Evolutionary conservation across 148 eudicot species (phyloP).

Genomic region (Linanthus parryae): DNA sequence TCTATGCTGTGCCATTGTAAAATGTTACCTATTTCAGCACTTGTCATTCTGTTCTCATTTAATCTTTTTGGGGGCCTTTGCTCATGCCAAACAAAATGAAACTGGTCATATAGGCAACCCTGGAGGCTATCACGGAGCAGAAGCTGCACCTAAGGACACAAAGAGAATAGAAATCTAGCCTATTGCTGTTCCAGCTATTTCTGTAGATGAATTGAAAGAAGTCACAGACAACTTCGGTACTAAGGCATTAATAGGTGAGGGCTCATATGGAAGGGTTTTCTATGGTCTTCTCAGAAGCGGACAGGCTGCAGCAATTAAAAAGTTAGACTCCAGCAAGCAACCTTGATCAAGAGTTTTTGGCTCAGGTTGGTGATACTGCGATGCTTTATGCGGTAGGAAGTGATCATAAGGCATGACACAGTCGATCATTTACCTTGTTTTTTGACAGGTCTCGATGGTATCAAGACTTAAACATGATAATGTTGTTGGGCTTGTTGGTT

Average conservation of each 20-base stretch:
- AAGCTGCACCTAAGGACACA: conserved; percentile 49
- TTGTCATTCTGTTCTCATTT: too few relatives aligned
- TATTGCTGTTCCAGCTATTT: conserved; percentile 51
- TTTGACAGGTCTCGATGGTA: conserved; percentile 60
- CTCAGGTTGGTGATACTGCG: conserved; percentile 35
- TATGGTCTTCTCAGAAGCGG: conserved; percentile 60
- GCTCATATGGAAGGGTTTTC: conserved; percentile 68
- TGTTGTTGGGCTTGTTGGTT: conserved; percentile 69
- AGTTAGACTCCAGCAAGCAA: conserved; percentile 72
- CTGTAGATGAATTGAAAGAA: conserved; percentile 62
- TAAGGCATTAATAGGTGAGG: conserved; percentile 67
- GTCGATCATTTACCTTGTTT: conserved; percentile 2
- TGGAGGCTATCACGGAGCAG: conserved; percentile 50
- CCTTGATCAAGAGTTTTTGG: conserved; percentile 66
- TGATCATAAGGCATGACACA: too few relatives aligned
- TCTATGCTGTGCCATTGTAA: too few relatives aligned
- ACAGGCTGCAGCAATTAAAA: conserved; percentile 61
- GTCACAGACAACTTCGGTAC: conserved; percentile 64
- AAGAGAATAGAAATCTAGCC: conserved; percentile 53
- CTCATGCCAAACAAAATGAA: too few relatives aligned
- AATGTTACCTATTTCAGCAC: too few relatives aligned
- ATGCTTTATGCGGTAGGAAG: not conserved
- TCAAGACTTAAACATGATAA: conserved; percentile 68
- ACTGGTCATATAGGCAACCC: conserved; percentile 45
- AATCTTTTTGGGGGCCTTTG: too few relatives aligned